Evolutionary conservation across 805 yeast species (phyloP), one percentile per base, ranked within the genome.

Genomic region (Myxozyma nipponensis): DNA sequence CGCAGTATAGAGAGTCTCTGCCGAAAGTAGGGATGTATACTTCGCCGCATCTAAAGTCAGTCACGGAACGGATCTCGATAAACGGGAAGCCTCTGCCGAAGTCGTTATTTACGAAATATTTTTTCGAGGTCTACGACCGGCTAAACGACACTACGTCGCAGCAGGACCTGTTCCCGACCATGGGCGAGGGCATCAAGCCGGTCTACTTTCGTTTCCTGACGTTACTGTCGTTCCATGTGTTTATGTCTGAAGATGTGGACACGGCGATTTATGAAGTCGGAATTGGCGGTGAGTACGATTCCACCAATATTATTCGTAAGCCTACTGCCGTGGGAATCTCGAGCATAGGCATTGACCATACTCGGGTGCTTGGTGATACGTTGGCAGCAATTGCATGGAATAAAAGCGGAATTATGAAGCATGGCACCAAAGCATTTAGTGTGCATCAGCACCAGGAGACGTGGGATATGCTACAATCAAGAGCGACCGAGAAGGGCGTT

Each of bases 231-330:
- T 93, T 89, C 72, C 96, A 95, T 66, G 84, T 88, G 0, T 95
- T 95, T 61, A 66, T 87, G 69, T 76, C 79, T 47, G 98, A 93
- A 68, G 84, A 86, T 1, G 90, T 93, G n/a, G 86, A 89, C 63
- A 79, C 96, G 32, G 97, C 98, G 10, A 83, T 93, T 35, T 89
- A 86, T 64, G 99, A 93, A 67, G 99, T 95, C 26, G 99, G 99
- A 21, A 95, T 93, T 42, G 99, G 99, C 25, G 99, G 99, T 4
- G 95, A 86, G 64, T 88, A 81, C 63, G 99, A 93, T 67, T 87
- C 96, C n/a, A 93, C 99, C 10, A 93, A 93, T 65, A 77, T 93
- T 1, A 78, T 93, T 43, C 80, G 75, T 39, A 70, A 74, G 39
- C 98, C 98, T 18, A 77, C 86, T 0, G 90, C 82, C 1, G 83